A percentile compares a stretch with the other conserved stretches of the same genome.
These are phyloP conservation scores for Styphnolobium japonicum DNA, from an alignment of 306 rosid genomes.

Conservation along the genomic window DNA sequence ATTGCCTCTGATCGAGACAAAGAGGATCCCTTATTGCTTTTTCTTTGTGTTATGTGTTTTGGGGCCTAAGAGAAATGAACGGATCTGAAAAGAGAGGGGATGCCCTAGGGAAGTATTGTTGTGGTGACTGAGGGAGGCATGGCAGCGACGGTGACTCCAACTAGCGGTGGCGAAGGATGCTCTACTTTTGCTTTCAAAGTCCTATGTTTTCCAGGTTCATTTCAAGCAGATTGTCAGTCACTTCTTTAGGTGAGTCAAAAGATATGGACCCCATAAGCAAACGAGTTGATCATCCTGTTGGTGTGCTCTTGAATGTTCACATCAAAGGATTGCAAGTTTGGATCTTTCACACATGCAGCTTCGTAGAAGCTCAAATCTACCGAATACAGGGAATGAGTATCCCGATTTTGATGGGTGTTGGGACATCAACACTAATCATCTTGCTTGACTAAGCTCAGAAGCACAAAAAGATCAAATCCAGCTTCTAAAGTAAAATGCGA, in stretches of 20 bases:
- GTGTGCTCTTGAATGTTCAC: slow-evolving; percentile 50
- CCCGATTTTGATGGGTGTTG: slow-evolving; percentile 35
- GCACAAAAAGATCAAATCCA: slow-evolving; percentile 5
- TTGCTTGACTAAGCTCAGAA: slow-evolving; percentile 46
- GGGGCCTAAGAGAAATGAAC: too few species aligned
- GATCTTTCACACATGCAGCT: slow-evolving; percentile 57
- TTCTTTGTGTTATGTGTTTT: too few species aligned
- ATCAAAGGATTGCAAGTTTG: slow-evolving; percentile 61
- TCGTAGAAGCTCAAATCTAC: slow-evolving; percentile 69
- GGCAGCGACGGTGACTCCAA: too few species aligned
- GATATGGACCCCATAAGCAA: slow-evolving; percentile 62
- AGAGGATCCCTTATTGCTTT: too few species aligned
- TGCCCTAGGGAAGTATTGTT: too few species aligned
- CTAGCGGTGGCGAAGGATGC: too few species aligned
- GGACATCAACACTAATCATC: slow-evolving; percentile 22
- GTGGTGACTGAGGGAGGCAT: too few species aligned
- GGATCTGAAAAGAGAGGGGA: too few species aligned
- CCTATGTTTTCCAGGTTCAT: slow-evolving; percentile 68
- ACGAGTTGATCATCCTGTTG: slow-evolving; percentile 55
- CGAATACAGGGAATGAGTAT: slow-evolving; percentile 36
- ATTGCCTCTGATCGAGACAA: too few species aligned
- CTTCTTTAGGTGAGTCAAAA: slow-evolving; percentile 60
- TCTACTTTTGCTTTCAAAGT: too few species aligned
- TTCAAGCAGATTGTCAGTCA: slow-evolving; percentile 59
- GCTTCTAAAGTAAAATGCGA: not conserved